These are phyloP conservation scores for Metschnikowia sp. DNA, from an alignment of 805 yeast species.

Conservation along the genomic window DNA sequence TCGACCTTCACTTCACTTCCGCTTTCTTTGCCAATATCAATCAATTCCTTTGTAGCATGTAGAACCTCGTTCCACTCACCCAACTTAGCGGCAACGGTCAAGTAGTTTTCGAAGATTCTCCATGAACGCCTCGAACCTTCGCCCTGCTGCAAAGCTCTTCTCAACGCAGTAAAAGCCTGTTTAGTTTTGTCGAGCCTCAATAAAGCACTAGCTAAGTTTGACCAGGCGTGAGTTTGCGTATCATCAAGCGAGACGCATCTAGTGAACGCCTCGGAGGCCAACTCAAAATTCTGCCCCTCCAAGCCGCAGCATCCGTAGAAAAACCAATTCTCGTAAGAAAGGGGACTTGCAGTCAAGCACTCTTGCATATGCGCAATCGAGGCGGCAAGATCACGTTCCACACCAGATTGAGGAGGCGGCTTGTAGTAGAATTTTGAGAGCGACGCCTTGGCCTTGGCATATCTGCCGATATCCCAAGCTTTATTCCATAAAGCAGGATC, in stretches of 20 bases:
- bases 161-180: constrained; percentile 83
- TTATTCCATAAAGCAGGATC: constrained; percentile 76
- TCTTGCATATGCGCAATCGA: constrained; percentile 72
- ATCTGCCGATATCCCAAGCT: constrained; percentile 84
- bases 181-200: constrained; percentile 58
- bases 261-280: constrained; percentile 89
- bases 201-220: constrained; percentile 81
- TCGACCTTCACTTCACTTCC: constrained; percentile 68
- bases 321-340: constrained; percentile 81
- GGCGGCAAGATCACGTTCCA: constrained; percentile 45
- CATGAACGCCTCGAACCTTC: constrained; percentile 69
- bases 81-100: constrained; percentile 75
- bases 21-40: constrained; percentile 53
- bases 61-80: constrained; percentile 89
- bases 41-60: constrained; percentile 63
- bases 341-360: constrained; percentile 68
- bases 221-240: constrained; percentile 80
- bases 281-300: constrained; percentile 62
- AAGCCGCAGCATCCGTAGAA: constrained; percentile 89
- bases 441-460: constrained; percentile 82
- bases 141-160: constrained; percentile 69
- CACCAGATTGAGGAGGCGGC: constrained; percentile 57
- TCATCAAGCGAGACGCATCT: constrained; percentile 87
- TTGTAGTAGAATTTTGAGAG: constrained; percentile 68
- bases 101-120: constrained; percentile 87